Evolutionary conservation across 2,329 filamentous ascomycete genomes (phyloP), one percentile per base, ranked within the genome.

Genomic region (Pseudopyrenochaeta lycopersici): DNA sequence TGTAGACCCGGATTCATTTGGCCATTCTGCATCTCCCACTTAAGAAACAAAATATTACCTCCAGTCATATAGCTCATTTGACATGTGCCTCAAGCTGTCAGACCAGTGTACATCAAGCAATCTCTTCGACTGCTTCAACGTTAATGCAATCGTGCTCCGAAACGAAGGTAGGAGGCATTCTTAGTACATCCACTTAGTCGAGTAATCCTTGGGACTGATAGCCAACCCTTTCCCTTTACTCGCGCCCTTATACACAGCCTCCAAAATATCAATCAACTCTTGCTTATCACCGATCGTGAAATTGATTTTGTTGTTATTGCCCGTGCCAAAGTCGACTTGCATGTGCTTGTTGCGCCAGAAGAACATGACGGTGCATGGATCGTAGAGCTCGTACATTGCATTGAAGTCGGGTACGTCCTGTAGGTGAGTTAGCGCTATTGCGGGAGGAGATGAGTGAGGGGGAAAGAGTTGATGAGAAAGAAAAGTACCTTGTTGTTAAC

Each of bases 241-340:
- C 18, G 94, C 94, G 17, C 94, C 94, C 58, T 91, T 88, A 76
- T 97, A 98, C 62, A 97, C 92, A 1, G 91, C 95, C 81, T 98
- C 94, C 70, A 97, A 87, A n/a, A 98, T 97, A 78, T 98, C 94
- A 70, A 98, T 95, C 68, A 98, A 81, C 79, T 98, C 94, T 76
- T 98, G 93, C 79, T 97, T 97, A 71, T 97, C 92, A 76, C 96
- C 91, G 54, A 95, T 81, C 32, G 94, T 89, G 86, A 91, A 96
- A 74, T 96, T 97, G 65, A 97, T 82, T 77, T 97, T 97, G 77
- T 97, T 97, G 77, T 97, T 97, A 80, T 98, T 96, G 64, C 94
- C 94, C 1, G 94, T 97, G 41, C 94, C 66, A 38, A 63, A 66
- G 39, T 68, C 64, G 18, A 63, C 56, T 15, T 60, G 56, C 32